Conservation (phyloP, 1,139 yeast species). For the Pichia kudriavzevii region DNA sequence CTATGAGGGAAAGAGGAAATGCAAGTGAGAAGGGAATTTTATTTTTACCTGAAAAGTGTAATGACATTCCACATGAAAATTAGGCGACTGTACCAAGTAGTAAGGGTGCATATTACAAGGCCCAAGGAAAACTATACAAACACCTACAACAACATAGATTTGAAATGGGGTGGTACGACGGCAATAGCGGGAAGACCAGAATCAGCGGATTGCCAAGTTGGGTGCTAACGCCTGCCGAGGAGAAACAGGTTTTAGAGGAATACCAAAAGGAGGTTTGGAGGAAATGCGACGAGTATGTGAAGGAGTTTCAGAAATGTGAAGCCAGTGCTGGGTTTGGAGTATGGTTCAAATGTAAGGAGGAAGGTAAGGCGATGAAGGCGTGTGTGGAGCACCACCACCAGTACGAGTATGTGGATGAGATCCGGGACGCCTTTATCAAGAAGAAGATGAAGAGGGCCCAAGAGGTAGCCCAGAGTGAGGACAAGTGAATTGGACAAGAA, state of each 20-base stretch:
- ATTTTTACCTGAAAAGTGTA: too few species aligned
- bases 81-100: neutral
- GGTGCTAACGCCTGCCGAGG: conserved; percentile 83
- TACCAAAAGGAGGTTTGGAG: conserved; percentile 72
- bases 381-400: conserved; percentile 69
- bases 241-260: conserved; percentile 67
- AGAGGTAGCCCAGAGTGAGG: conserved; percentile 6
- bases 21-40: too few species aligned
- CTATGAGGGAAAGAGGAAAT: too few species aligned
- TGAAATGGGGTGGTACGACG: conserved; percentile 4
- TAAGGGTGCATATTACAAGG: too few species aligned
- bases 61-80: neutral
- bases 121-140: too few species aligned
- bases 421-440: conserved; percentile 56
- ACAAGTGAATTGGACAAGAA: too few species aligned
- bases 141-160: too few species aligned
- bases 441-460: conserved; percentile 38
- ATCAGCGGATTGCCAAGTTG: conserved; percentile 55
- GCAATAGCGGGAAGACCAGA: conserved; percentile 2
- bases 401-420: conserved; percentile 59
- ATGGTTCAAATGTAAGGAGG: conserved; percentile 42
- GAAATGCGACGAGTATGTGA: conserved; percentile 61
- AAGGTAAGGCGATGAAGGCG: conserved; percentile 54
- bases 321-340: conserved; percentile 45
- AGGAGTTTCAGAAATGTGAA: conserved; percentile 49